Base-by-base conservation (phyloP, 2,329 filamentous ascomycete genomes). In the Hansfordia pulvinata region DNA sequence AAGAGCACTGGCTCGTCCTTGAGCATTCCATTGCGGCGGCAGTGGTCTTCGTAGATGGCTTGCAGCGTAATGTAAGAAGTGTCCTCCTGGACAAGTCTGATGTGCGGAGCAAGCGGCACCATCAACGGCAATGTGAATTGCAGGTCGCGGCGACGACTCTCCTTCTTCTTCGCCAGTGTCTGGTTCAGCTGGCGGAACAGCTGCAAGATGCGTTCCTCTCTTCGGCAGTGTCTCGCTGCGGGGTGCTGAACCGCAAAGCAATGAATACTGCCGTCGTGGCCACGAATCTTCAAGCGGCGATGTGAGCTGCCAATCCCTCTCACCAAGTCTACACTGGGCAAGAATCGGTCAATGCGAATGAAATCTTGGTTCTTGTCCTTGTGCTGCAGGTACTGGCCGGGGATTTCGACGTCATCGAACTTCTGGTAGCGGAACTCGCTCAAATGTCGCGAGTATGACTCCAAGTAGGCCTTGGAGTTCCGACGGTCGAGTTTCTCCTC, bases 321-420 rank as follows among this genome's bases (percentile, higher is more conserved):
- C 21, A 98, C 82, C 27, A 96, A 66, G 41, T 98, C 88, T 12
- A 99, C 85, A 37, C 90, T 82, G 8, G 92, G 86, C 41, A 98
- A 57, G 69, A 98, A 98, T 14, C 88, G 79, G 50, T 98, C 92
- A 38, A 98, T 96, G 23, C 86, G 79, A 38, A 98, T 78, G 48
- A 99, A 98, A 50, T 98, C 90, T 42, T 93, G 85, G 51, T 98
- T 98, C 69, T 96, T 98, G 44, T 99, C 92, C 52, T 90, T 92
- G 57, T 94, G 90, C 47, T 93, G 77, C 35, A 94, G 60, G 51
- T 99, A 99, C 49, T 99, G 90, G 1, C 90, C 90, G 3, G 92
- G 92, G 19, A 99, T 75, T 53, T 99, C 90, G 9, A 99, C 88
- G 43, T 98, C 92, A 45, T 99, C 90, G 40, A 98, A 94, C 52